Conservation (phyloP, 2,329 filamentous ascomycete species). For the Xenoacremonium recifei region DNA sequence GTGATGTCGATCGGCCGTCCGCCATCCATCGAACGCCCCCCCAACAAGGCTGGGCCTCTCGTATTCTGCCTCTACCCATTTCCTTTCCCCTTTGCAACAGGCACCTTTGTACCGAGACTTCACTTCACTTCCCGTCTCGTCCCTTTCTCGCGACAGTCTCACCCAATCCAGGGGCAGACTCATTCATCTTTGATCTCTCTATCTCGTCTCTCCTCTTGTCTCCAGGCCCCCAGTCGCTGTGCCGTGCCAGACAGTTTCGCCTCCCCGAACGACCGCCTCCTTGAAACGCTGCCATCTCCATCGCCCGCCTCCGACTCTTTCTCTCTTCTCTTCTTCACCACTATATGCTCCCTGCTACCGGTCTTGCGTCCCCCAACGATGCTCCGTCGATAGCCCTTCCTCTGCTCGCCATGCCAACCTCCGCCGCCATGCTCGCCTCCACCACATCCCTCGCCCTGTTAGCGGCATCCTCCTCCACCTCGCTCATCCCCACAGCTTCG, state of each 20-base stretch:
- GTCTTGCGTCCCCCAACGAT: slow-evolving; percentile 20
- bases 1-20: neutral
- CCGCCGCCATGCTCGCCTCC: slow-evolving; percentile 25
- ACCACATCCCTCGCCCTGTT: slow-evolving; percentile 27
- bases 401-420: slow-evolving; percentile 17
- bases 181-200: too few species aligned
- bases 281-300: slow-evolving; percentile 10
- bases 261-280: neutral
- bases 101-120: too few species aligned
- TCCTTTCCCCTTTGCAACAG: too few species aligned
- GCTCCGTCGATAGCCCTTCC: slow-evolving; percentile 18
- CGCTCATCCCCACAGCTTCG: slow-evolving; percentile 1
- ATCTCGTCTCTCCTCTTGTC: slow-evolving; percentile 1
- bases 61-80: too few species aligned
- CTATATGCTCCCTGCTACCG: slow-evolving; percentile 21
- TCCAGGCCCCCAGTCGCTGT: neutral
- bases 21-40: neutral
- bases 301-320: too few species aligned
- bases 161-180: too few species aligned
- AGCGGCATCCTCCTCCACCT: slow-evolving; percentile 20
- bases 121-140: too few species aligned
- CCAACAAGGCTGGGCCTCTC: neutral
- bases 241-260: neutral
- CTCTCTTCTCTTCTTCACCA: slow-evolving; percentile 2
- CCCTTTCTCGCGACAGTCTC: too few species aligned